Evolutionary conservation across 306 rosid species (phyloP), one percentile per base, ranked within the genome.

Genomic region (Cucurbita pepo): DNA sequence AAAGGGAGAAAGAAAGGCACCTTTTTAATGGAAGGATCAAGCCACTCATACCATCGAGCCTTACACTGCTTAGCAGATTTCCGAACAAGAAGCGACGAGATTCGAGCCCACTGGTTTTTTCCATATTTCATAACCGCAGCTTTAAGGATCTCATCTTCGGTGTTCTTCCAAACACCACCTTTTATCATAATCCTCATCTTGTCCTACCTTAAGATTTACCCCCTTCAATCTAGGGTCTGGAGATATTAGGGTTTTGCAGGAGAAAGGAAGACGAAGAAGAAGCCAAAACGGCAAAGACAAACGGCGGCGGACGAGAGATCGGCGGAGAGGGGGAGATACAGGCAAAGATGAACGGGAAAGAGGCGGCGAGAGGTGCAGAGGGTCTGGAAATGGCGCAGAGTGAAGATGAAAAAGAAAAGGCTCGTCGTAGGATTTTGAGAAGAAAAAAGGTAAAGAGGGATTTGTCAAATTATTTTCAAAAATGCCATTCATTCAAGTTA

Each of bases 1-100:
- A 64, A 8, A 6, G 25, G 30, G 21, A 65, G 16, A 15, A 61
- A 45, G 44, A 34, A 5, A 75, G 12, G 3, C 1, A 91, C 97
- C 96, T 90, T 92, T 77, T 92, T 92, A 45, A 92, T 92, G 69
- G 97, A 92, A 75, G 97, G 95, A 65, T 92, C 96, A 66, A 92
- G 96, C 96, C 97, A 90, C 79, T 92, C 96, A 7, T 92, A 92
- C 97, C 96, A 92, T 61, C 96, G 96, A 83, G 97, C 97, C 73
- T 92, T 92, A 41, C 97, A 92, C 84, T 92, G 97, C 71, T 92
- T 92, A 6, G 97, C 97, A 12, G 97, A 92, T 82, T 92, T 92
- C 66, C 97, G 96, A 60, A 92, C 96, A 14, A 92, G 86, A 7
- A 89, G 96, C 19, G 97, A 92, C 7, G 97, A 92, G 62, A 92